phyloP scores from a whole-genome alignment of 805 yeast genomes.

The Grigorovia yakushimaensis region DNA sequence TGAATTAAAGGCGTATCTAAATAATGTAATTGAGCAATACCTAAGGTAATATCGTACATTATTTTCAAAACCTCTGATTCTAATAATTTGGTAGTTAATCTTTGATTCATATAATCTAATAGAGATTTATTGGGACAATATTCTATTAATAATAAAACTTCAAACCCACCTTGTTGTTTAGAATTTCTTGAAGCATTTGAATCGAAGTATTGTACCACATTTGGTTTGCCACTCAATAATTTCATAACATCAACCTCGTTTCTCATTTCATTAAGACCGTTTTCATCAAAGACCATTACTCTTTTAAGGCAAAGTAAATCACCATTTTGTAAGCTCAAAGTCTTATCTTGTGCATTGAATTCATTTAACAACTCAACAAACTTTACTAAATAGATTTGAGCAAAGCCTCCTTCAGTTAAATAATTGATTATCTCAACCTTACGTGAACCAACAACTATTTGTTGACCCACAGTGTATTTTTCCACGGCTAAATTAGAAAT shows the following conservation, averaged over 20 bases:
- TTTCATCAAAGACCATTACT: slow-evolving; percentile 63
- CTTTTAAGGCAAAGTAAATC: slow-evolving; percentile 61
- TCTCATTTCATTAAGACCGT: slow-evolving; percentile 53
- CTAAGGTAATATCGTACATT: slow-evolving; percentile 71
- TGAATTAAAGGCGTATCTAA: slow-evolving; percentile 63
- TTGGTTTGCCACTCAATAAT: slow-evolving; percentile 42
- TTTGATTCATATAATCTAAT: slow-evolving; percentile 82
- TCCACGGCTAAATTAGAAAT: slow-evolving; percentile 8
- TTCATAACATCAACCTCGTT: slow-evolving; percentile 77
- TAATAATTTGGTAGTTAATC: slow-evolving; percentile 65
- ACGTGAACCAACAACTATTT: slow-evolving; percentile 54
- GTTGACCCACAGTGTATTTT: slow-evolving; percentile 35
- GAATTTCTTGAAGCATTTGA: slow-evolving; percentile 56
- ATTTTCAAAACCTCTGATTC: slow-evolving; percentile 74
- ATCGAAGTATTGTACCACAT: slow-evolving; percentile 62
- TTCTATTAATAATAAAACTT: slow-evolving; percentile 88
- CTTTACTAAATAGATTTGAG: slow-evolving; percentile 62
- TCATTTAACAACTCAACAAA: slow-evolving; percentile 29
- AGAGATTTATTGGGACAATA: slow-evolving; percentile 80
- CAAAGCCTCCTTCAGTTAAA: slow-evolving; percentile 70
- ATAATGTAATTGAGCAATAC: slow-evolving; percentile 78
- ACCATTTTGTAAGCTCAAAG: slow-evolving; percentile 30
- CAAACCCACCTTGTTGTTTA: slow-evolving; percentile 45
- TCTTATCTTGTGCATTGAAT: slow-evolving; percentile 13
- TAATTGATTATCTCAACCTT: slow-evolving; percentile 43